Evolutionary conservation across 345 rosid species (phyloP).

Genomic region (Barbarea vulgaris): DNA sequence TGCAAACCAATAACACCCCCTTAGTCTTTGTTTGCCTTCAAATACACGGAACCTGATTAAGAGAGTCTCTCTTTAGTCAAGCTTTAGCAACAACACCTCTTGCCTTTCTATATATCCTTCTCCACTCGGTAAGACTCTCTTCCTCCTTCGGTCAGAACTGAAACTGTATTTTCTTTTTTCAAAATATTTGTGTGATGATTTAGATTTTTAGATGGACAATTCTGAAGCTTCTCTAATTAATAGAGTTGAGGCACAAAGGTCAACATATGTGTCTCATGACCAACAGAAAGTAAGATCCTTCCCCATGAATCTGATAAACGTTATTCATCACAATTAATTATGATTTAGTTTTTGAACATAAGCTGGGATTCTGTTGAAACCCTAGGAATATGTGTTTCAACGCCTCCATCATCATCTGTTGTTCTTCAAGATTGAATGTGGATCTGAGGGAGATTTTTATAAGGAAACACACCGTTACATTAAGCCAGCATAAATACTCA

Average conservation of each 20-base stretch:
- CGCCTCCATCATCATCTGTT: no score
- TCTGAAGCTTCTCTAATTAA: background rate
- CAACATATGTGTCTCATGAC: background rate
- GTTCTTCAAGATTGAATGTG: no score
- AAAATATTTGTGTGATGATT: background rate
- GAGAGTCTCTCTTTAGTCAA: background rate
- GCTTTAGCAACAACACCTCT: background rate
- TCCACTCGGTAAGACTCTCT: background rate
- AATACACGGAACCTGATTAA: no score
- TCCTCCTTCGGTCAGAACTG: background rate
- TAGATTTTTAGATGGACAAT: slow-evolving; percentile 7
- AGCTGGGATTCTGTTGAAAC: no score
- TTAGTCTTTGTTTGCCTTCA: no score
- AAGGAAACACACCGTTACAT: slow-evolving; percentile 39
- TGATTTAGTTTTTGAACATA: no score
- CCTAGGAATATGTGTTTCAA: no score
- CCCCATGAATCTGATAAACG: background rate
- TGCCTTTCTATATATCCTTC: background rate
- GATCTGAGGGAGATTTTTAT: no score
- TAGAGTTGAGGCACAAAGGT: background rate
- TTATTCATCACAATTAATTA: no score
- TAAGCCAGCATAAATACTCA: slow-evolving; percentile 26
- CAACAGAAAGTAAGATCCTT: background rate
- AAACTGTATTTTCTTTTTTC: no score
- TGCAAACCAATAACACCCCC: no score